Conservation (phyloP, 768 basidiomycete species). For the Termitomyces sp. region DNA sequence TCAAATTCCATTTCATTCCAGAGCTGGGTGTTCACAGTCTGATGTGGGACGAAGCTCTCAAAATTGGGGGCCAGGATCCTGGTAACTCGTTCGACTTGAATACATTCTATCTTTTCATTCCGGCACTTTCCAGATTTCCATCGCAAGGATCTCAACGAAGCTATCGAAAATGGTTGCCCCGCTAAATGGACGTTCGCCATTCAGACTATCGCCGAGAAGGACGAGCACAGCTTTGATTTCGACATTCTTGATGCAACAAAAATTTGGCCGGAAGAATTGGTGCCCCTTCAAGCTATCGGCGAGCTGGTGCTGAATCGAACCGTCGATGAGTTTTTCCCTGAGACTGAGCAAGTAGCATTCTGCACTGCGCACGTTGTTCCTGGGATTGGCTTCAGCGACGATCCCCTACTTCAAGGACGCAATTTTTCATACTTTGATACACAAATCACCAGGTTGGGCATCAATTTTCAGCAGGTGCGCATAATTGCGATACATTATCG, state of each 20-base stretch:
- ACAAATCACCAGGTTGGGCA: slow-evolving; percentile 72
- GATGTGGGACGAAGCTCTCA: slow-evolving; percentile 88
- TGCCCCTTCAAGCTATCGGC: slow-evolving; percentile 75
- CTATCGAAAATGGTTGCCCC: slow-evolving; percentile 64
- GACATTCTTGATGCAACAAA: slow-evolving; percentile 87
- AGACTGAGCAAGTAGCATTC: slow-evolving; percentile 87
- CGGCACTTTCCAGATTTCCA: slow-evolving; percentile 56
- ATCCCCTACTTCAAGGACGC: slow-evolving; percentile 77
- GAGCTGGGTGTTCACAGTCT: slow-evolving; percentile 81
- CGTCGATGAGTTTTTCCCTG: slow-evolving; percentile 77
- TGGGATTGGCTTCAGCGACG: slow-evolving; percentile 68
- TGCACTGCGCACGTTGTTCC: slow-evolving; percentile 72
- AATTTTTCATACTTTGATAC: slow-evolving; percentile 90
- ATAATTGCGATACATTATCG: background rate
- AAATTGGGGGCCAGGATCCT: slow-evolving; percentile 79
- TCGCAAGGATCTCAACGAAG: slow-evolving; percentile 80
- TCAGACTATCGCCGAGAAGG: slow-evolving; percentile 61
- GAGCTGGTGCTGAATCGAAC: slow-evolving; percentile 60
- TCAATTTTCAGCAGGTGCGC: slow-evolving; percentile 68
- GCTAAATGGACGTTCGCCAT: slow-evolving; percentile 81
- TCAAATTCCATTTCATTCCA: slow-evolving; percentile 85
- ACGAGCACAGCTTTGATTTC: slow-evolving; percentile 81
- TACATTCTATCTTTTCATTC: background rate
- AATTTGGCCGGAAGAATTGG: slow-evolving; percentile 76
- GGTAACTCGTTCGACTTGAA: slow-evolving; percentile 27